Conservation (phyloP, 2,329 filamentous ascomycete genomes). For the Hymenoscyphus scutula region DNA sequence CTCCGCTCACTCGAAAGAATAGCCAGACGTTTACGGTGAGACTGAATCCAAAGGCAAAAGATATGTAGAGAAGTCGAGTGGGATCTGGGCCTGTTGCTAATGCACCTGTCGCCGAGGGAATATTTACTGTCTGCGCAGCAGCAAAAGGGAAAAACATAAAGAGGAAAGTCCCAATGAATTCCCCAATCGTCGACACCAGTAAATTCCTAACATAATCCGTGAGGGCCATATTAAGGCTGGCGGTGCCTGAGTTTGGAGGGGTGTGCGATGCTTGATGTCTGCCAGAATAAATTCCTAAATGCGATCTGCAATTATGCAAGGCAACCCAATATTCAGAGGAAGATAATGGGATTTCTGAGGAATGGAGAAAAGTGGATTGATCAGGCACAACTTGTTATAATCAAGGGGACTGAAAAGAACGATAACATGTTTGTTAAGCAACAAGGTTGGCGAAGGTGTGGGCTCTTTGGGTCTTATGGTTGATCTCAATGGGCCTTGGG, state of each 20-base stretch:
- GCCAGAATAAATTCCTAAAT: not conserved
- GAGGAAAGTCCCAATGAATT: conserved; percentile 11
- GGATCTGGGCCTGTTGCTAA: not conserved
- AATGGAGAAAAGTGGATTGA: not conserved
- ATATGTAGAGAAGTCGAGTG: conserved; percentile 27
- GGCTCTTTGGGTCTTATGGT: not conserved
- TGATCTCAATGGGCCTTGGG: not conserved
- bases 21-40: conserved; percentile 52
- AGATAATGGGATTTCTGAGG: not conserved
- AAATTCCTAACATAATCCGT: not conserved
- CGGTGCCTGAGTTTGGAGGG: not conserved
- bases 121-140: conserved; percentile 2
- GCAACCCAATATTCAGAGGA: not conserved
- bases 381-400: not conserved
- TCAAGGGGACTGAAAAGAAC: not conserved
- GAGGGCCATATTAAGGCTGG: conserved; percentile 4
- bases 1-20: conserved; percentile 49
- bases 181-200: conserved; percentile 8
- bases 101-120: not conserved
- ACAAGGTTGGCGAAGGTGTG: not conserved
- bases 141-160: conserved; percentile 8
- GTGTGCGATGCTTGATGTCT: not conserved
- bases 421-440: conserved; percentile 2
- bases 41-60: conserved; percentile 28
- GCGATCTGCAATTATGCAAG: not conserved